Conservation (phyloP, 108 stramenopile genomes). For the Cyclotella cryptica region DNA sequence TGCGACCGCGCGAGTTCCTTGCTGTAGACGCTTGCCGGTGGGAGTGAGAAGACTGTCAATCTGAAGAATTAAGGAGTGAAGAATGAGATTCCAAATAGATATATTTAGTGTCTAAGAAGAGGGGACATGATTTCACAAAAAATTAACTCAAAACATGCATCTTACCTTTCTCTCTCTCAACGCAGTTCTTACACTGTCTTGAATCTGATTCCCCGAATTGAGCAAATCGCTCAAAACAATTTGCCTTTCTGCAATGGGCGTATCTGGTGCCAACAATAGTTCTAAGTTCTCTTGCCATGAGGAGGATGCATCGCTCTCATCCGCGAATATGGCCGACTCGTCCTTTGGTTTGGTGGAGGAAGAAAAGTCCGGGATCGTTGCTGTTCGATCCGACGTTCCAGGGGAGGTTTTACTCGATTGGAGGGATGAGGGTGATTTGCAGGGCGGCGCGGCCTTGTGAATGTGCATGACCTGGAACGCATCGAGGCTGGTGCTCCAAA, state of each 20-base stretch:
- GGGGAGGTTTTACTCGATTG: constrained; percentile 12
- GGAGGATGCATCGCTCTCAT: constrained; percentile 8
- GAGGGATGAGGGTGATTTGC: background rate
- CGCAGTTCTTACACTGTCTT: constrained; percentile 71
- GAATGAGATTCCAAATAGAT: background rate
- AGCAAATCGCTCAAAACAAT: constrained; percentile 74
- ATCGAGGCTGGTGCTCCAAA: background rate
- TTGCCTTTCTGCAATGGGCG: constrained; percentile 74
- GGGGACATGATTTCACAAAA: background rate
- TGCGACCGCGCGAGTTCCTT: constrained; percentile 83
- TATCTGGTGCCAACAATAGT: constrained; percentile 68
- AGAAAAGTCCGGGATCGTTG: constrained; percentile 45
- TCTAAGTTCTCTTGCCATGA: constrained; percentile 82
- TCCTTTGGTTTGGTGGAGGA: constrained; percentile 43
- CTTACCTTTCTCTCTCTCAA: constrained; percentile 78
- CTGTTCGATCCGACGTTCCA: background rate
- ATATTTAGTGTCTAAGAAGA: background rate
- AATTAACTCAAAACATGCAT: background rate
- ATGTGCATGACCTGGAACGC: constrained; percentile 17
- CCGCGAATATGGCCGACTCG: constrained; percentile 35
- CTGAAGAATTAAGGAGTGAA: constrained; percentile 34
- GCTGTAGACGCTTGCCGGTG: constrained; percentile 72
- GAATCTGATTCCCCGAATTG: constrained; percentile 73
- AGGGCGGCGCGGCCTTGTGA: background rate
- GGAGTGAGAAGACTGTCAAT: constrained; percentile 85